These are phyloP conservation scores for Wickerhamiella azyma DNA, from an alignment of 805 yeast genomes.

Conservation along the genomic window DNA sequence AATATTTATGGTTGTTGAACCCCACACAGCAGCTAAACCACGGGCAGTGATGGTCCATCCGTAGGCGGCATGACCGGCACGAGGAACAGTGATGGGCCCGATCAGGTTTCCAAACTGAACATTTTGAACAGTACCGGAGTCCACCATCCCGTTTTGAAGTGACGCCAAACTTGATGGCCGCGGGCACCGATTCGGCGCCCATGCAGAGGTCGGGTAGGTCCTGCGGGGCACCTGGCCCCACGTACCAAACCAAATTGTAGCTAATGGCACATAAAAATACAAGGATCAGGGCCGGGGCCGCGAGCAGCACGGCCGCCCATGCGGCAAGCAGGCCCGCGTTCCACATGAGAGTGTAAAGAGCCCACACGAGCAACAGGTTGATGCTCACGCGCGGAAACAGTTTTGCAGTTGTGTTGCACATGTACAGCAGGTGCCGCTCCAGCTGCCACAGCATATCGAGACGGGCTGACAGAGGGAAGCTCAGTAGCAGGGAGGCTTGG, in stretches of 20 bases:
- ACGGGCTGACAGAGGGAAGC: neutral
- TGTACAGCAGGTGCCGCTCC: constrained; percentile 10
- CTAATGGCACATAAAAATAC: constrained; percentile 12
- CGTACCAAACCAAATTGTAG: constrained; percentile 18
- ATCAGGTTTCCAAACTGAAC: constrained; percentile 32
- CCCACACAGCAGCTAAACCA: constrained; percentile 92
- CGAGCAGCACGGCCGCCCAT: neutral
- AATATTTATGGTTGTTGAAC: constrained; percentile 62
- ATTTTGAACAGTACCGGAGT: constrained; percentile 29
- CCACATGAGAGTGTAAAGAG: constrained; percentile 15
- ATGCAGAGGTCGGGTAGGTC: constrained; percentile 17
- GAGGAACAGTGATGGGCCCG: constrained; percentile 32
- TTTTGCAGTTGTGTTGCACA: constrained; percentile 15
- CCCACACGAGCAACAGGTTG: constrained; percentile 24
- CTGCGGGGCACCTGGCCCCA: constrained; percentile 27
- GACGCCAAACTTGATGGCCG: constrained; percentile 19
- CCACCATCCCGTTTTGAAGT: constrained; percentile 31
- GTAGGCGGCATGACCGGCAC: constrained; percentile 29
- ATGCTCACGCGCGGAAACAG: constrained; percentile 25
- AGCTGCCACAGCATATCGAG: constrained; percentile 6
- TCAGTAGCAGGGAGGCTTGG: too few relatives aligned
- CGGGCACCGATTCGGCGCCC: constrained; percentile 22
- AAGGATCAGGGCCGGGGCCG: constrained; percentile 2
- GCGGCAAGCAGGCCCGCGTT: neutral
- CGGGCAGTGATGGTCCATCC: constrained; percentile 63